These are phyloP conservation scores for Dryas octopetala DNA, from an alignment of 306 rosid genomes.

Conservation along the genomic window DNA sequence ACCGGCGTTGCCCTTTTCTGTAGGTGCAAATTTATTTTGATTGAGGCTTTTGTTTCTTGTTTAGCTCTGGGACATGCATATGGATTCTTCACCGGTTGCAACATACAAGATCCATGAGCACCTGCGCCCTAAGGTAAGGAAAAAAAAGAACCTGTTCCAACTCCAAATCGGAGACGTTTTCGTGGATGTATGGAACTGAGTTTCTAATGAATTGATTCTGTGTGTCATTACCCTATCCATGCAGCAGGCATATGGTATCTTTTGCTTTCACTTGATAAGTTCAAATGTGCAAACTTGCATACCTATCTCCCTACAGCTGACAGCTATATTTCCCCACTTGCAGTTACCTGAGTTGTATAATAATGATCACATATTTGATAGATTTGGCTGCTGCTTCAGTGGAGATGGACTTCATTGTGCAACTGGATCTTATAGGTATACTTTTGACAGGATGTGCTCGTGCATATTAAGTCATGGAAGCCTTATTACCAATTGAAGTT, in stretches of 20 bases:
- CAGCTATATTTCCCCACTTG: conserved; percentile 4
- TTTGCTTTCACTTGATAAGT: not conserved
- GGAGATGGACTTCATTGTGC: conserved; percentile 65
- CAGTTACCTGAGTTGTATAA: conserved; percentile 62
- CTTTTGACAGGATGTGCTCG: conserved; percentile 8
- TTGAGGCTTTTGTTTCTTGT: conserved; percentile 11
- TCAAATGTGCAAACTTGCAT: not conserved
- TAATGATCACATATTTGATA: conserved; percentile 62
- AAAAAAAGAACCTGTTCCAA: not conserved
- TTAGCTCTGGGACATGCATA: conserved; percentile 76
- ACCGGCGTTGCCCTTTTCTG: not conserved
- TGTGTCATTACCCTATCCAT: not conserved
- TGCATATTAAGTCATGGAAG: conserved; percentile 7
- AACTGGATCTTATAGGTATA: conserved; percentile 69
- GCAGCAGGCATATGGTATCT: not conserved
- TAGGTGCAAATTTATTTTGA: not conserved
- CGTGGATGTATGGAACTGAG: not conserved
- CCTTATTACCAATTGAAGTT: not conserved
- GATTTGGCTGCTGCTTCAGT: conserved; percentile 63
- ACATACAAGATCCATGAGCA: conserved; percentile 63
- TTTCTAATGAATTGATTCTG: not conserved
- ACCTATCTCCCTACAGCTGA: conserved; percentile 21
- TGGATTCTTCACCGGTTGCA: conserved; percentile 61
- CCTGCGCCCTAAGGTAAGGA: conserved; percentile 56
- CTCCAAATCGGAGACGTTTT: conserved; percentile 6